phyloP scores from a whole-genome alignment of 208 protist genomes.

The Trypanosomatidae sp. region DNA sequence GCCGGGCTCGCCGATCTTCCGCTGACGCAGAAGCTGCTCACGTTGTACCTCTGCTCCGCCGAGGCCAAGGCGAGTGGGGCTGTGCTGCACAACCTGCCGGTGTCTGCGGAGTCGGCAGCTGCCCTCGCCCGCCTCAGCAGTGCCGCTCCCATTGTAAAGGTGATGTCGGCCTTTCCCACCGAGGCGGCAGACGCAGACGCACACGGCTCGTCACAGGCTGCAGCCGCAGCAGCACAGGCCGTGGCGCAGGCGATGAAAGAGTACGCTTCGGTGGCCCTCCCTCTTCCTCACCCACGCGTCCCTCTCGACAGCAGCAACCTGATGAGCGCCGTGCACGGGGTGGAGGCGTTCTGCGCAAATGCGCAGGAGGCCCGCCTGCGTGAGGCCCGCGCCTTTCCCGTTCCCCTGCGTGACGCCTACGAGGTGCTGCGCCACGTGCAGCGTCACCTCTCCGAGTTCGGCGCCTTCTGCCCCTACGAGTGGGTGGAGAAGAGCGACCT shows the following conservation, averaged over 20 bases:
- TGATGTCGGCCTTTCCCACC: slow-evolving; percentile 23
- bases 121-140: slow-evolving; percentile 9
- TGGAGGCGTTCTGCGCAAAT: slow-evolving; percentile 43
- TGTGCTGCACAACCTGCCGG: slow-evolving; percentile 78
- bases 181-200: not conserved
- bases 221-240: not conserved
- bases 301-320: slow-evolving; percentile 52
- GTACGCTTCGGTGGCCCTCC: slow-evolving; percentile 25
- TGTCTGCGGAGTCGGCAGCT: slow-evolving; percentile 30
- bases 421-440: slow-evolving; percentile 32
- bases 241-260: not conserved
- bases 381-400: slow-evolving; percentile 51
- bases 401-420: slow-evolving; percentile 44
- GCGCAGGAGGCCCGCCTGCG: slow-evolving; percentile 40
- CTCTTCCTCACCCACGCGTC: slow-evolving; percentile 28
- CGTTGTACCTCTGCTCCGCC: slow-evolving; percentile 48
- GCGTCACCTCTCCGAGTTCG: slow-evolving; percentile 59
- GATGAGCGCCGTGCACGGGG: slow-evolving; percentile 40
- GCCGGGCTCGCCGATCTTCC: slow-evolving; percentile 28
- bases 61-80: slow-evolving; percentile 62
- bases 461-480: slow-evolving; percentile 80
- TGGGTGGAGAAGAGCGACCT: slow-evolving; percentile 71
- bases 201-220: not conserved
- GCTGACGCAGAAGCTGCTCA: slow-evolving; percentile 48
- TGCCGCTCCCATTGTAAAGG: slow-evolving; percentile 32